Conservation (phyloP, 805 yeast species). For the Lachancea mirantina region DNA sequence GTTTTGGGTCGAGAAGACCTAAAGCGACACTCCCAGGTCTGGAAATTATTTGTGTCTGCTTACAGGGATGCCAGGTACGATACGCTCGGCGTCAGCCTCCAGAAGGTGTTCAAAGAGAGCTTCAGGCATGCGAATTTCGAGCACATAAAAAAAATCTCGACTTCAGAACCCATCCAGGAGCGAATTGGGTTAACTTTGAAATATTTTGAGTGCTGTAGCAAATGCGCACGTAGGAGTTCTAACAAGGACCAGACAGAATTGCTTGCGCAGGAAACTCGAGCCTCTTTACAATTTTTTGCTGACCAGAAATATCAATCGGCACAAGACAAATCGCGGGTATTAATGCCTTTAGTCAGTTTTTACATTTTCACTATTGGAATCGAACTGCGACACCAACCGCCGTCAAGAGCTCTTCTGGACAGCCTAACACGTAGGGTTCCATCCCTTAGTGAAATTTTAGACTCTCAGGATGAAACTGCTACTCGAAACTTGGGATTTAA, state of each 20-base stretch:
- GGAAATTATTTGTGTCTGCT: constrained; percentile 16
- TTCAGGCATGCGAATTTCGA: constrained; percentile 38
- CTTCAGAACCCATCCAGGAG: constrained; percentile 2
- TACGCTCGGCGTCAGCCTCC: constrained; percentile 12
- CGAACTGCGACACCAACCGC: no score
- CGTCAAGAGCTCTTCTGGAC: no score
- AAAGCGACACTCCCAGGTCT: constrained; percentile 4
- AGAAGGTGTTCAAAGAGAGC: constrained; percentile 31
- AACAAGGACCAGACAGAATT: background rate
- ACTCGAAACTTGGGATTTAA: no score
- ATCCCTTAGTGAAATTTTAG: no score
- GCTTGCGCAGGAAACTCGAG: background rate
- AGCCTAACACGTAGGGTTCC: no score
- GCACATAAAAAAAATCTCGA: background rate
- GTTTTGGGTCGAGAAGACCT: constrained; percentile 10
- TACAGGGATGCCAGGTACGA: constrained; percentile 13
- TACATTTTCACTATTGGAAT: no score
- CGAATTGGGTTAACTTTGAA: constrained; percentile 1
- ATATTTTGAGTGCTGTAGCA: constrained; percentile 1
- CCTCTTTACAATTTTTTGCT: no score
- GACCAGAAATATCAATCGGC: no score
- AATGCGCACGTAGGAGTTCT: background rate
- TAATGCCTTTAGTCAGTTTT: no score
- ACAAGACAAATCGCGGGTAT: no score
- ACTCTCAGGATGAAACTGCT: no score